Base-by-base conservation (phyloP, 2,329 filamentous ascomycete species). In the Cladosporium sp. region DNA sequence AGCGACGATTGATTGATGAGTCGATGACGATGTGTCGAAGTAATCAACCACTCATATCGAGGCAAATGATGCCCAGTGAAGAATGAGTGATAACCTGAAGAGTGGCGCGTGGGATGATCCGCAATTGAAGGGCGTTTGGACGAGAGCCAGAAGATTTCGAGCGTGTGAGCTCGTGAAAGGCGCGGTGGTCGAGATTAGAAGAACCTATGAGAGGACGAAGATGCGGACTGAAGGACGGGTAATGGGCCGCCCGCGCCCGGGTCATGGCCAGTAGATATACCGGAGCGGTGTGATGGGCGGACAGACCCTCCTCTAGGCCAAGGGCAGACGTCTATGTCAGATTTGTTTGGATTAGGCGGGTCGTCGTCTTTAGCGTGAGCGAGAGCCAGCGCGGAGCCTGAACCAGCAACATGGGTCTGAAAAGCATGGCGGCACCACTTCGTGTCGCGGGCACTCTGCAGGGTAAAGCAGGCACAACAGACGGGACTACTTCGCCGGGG, bases 261-360 rank as follows among this genome's bases (percentile, higher is more conserved):
- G 36, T 29, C 44, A 24, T 47, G 34, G 44, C 22, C 44, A 47
- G 44, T 47, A 47, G 34, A 30, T 47, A 47, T 47, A 47, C 36
- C 44, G 29, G 36, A 47, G 44, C 44, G 44, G 44, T 47, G 44
- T 47, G 44, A 47, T 47, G 36, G n/a, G 36, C 44, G 29, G 44
- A 47, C 34, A 39, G 44, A 47, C 44, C 44, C 44, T 47, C 43
- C 15, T 18, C 24, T 20, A 30, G 38, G 44, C 44, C 44, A 39
- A 47, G 44, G 44, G 44, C 37, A 27, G 36, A 40, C 13, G 44
- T 18, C 43, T 39, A 38, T 47, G 44, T 47, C 44, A 47, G 44
- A 36, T 39, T 47, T 47, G 44, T 47, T 47, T 47, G 44, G 44
- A 22, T 47, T 47, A 47, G 44, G 44, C 44, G 44, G 44, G 44